Conservation (phyloP, 75 land plant genomes). For the Picea glauca region DNA sequence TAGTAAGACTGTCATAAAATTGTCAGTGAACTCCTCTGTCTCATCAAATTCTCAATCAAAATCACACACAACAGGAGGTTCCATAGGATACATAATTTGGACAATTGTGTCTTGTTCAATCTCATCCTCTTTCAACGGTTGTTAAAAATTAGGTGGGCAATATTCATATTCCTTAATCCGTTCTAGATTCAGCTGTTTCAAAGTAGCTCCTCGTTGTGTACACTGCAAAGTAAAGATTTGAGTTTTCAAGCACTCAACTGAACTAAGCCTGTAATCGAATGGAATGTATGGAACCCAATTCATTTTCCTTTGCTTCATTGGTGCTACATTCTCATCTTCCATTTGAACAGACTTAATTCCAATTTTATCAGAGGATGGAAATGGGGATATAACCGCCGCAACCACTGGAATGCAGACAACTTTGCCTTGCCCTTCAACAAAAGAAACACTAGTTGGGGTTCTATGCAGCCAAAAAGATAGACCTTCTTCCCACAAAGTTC, state of each 20-base stretch:
- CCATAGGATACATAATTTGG: slow-evolving; percentile 70
- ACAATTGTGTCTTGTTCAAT: slow-evolving; percentile 21
- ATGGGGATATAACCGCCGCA: slow-evolving; percentile 66
- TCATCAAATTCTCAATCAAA: slow-evolving; percentile 97
- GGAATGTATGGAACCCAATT: slow-evolving; percentile 95
- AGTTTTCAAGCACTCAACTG: slow-evolving; percentile 74
- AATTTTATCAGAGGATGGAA: slow-evolving; percentile 95
- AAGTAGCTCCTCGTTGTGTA: slow-evolving; percentile 90
- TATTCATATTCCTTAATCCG: slow-evolving; percentile 91
- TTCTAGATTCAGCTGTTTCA: slow-evolving; percentile 79
- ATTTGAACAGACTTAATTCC: slow-evolving; percentile 96
- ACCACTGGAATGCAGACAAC: too few relatives aligned
- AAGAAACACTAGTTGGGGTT: too few relatives aligned
- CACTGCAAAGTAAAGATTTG: slow-evolving; percentile 86
- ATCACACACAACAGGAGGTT: slow-evolving; percentile 80
- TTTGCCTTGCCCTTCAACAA: too few relatives aligned
- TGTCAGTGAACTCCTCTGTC: slow-evolving; percentile 34
- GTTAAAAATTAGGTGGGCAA: slow-evolving; percentile 89
- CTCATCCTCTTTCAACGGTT: slow-evolving; percentile 86
- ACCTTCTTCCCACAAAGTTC: too few relatives aligned
- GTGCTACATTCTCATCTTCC: slow-evolving; percentile 80
- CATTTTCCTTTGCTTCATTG: slow-evolving; percentile 99
- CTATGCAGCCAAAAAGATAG: too few relatives aligned
- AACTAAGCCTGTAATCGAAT: slow-evolving; percentile 62
- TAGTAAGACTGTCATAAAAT: too few relatives aligned